Base-by-base conservation (phyloP, 2,329 filamentous ascomycete species). In the Colletotrichum australisinense region DNA sequence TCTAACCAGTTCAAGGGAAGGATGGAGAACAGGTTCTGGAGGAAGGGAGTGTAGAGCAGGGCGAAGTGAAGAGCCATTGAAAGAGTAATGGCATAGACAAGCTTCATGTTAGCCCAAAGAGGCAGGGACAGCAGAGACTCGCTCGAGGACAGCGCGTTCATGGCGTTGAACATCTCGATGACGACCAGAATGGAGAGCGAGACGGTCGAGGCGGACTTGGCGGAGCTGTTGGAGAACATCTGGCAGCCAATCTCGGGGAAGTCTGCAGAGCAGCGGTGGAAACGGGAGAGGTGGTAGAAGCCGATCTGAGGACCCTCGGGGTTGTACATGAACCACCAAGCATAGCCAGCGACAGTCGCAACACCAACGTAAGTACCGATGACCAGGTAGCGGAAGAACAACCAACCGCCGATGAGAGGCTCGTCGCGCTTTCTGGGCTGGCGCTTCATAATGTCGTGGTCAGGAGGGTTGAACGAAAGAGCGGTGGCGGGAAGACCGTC, bases 261-360 rank as follows among this genome's bases (percentile, higher is more conserved):
- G 71, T 95, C 88, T 19, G 93, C 80, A 0, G 93, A 93, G 90
- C 97, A 99, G 81, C 93, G 92, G 86, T 99, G 97, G 92, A 98
- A 99, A 85, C 97, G 93, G 28, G 93, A 88, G 77, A 99, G 88
- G 81, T 99, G 94, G 83, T 90, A 93, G 86, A 98, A 98, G 75
- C 88, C 92, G 84, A 99, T 97, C 83, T 97, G 94, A 28, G 97
- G 97, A 0, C 97, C 97, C 77, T 92, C 91, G 9, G 92, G 85
- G 86, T 98, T 96, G 88, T 93, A 98, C 93, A 99, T 95, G 88
- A 98, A 99, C 94, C 95, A 99, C 97, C 97, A 99, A n/a, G 95
- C 96, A 81, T 99, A 99, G 58, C 97, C 97, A 80, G 93, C 95
- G 24, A 99, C 97, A 4, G 97, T 99, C 67, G 97, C 97, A 53